Conservation (phyloP, 495 filamentous ascomycete genomes). For the Tetracladium marchalianum region DNA sequence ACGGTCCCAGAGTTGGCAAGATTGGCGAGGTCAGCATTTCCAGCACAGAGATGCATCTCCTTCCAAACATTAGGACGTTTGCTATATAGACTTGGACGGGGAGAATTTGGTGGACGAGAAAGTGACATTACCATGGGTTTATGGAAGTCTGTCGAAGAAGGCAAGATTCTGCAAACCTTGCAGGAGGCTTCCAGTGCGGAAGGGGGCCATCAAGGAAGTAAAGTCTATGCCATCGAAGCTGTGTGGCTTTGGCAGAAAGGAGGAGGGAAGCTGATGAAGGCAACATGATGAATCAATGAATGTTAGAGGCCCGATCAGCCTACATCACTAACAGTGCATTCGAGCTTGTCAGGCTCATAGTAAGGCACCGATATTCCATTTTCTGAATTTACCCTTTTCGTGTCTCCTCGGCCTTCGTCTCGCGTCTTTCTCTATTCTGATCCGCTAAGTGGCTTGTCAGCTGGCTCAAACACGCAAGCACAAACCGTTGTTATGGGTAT, state of each 20-base stretch:
- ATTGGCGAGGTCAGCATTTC: conserved; percentile 69
- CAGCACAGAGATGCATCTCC: conserved; percentile 81
- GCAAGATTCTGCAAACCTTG: conserved; percentile 63
- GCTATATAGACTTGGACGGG: conserved; percentile 69
- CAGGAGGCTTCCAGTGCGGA: conserved; percentile 49
- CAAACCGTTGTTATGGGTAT: too few relatives aligned
- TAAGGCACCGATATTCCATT: too few relatives aligned
- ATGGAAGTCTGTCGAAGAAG: conserved; percentile 70
- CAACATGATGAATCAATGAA: conserved; percentile 3
- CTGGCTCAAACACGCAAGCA: too few relatives aligned
- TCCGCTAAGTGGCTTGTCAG: too few relatives aligned
- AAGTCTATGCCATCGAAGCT: conserved; percentile 79
- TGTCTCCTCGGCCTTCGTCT: too few relatives aligned
- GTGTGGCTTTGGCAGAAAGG: conserved; percentile 86
- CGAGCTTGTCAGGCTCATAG: too few relatives aligned
- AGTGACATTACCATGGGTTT: conserved; percentile 49
- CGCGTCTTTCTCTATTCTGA: too few relatives aligned
- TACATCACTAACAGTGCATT: too few relatives aligned
- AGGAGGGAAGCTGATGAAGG: conserved; percentile 37
- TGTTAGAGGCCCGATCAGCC: too few relatives aligned
- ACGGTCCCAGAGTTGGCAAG: conserved; percentile 82
- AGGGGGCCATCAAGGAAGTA: conserved; percentile 48
- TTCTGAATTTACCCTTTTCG: too few relatives aligned
- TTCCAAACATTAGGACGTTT: conserved; percentile 85
- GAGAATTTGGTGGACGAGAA: conserved; percentile 61